A percentile compares a stretch with the other conserved stretches of the same genome.
phyloP scores from a whole-genome alignment of 2,329 filamentous ascomycete genomes.

The Rugonectria rugulosa region DNA sequence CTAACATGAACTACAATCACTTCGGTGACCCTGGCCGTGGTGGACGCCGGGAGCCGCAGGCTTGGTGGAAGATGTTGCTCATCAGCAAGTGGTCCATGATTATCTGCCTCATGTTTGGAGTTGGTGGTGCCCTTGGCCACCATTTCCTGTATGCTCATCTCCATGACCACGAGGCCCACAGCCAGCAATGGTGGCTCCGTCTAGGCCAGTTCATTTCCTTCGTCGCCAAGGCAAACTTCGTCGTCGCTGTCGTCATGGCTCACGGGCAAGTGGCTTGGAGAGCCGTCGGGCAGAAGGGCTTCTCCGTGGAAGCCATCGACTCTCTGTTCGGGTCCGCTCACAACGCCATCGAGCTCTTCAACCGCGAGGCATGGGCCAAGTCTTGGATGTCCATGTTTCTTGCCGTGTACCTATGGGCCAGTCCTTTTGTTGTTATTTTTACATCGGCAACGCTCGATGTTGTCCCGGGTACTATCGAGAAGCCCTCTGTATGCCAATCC shows the following conservation, averaged over 20 bases:
- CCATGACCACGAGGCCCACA: neutral
- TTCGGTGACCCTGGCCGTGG: neutral
- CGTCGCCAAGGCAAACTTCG: conserved; percentile 4
- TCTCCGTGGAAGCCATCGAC: conserved; percentile 21
- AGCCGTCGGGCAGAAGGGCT: conserved; percentile 3
- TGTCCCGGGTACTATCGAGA: neutral
- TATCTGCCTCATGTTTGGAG: neutral
- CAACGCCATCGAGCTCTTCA: conserved; percentile 9
- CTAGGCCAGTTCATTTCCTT: conserved; percentile 1
- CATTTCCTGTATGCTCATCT: conserved; percentile 1
- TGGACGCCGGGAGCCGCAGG: neutral
- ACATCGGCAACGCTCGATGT: conserved; percentile 16
- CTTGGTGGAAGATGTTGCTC: neutral
- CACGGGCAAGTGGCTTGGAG: conserved; percentile 5
- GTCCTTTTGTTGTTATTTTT: conserved; percentile 20
- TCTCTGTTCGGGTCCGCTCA: conserved; percentile 16
- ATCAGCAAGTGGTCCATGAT: conserved; percentile 5
- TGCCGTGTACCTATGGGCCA: conserved; percentile 21
- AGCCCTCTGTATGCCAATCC: neutral
- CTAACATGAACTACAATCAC: neutral
- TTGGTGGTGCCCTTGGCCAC: conserved; percentile 1
- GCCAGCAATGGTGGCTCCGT: conserved; percentile 1
- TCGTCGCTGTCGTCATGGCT: conserved; percentile 1
- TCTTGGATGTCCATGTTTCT: conserved; percentile 14
- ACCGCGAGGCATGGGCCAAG: conserved; percentile 13